These are phyloP conservation scores for Kurtzmaniella quercitrusa DNA, from an alignment of 1,139 yeast species.

Conservation along the genomic window DNA sequence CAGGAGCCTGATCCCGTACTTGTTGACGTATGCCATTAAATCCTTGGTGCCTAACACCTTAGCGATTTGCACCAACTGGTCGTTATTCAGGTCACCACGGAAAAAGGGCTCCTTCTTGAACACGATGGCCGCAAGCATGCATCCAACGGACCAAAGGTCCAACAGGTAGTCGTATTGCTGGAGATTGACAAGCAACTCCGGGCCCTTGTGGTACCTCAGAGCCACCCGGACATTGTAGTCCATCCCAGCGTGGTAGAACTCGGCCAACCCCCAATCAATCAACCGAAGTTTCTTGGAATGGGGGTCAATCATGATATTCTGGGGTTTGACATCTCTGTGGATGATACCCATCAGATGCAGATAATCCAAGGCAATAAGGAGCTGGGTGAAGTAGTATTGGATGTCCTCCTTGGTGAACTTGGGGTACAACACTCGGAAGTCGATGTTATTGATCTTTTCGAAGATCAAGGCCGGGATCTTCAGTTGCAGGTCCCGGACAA, in stretches of 20 bases:
- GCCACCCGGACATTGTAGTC: conserved; percentile 82
- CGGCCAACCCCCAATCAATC: conserved; percentile 85
- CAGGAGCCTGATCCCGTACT: conserved; percentile 59
- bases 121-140: conserved; percentile 73
- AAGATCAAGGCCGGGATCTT: conserved; percentile 75
- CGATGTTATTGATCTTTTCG: conserved; percentile 67
- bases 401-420: conserved; percentile 59
- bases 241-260: conserved; percentile 73
- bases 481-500: conserved; percentile 69
- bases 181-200: conserved; percentile 68
- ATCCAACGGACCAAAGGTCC: conserved; percentile 81
- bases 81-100: conserved; percentile 74
- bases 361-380: conserved; percentile 67
- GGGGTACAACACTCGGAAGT: conserved; percentile 69
- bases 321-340: conserved; percentile 84
- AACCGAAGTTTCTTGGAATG: conserved; percentile 54
- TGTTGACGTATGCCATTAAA: conserved; percentile 53
- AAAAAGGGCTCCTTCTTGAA: conserved; percentile 77
- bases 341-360: conserved; percentile 82
- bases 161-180: conserved; percentile 75
- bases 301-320: conserved; percentile 81
- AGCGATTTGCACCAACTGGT: conserved; percentile 75
- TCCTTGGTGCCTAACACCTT: conserved; percentile 73
- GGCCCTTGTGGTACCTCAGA: conserved; percentile 77
- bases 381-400: conserved; percentile 65